Base-by-base conservation (phyloP, 352 stramenopile species). In the Globisporangium nagaii region DNA sequence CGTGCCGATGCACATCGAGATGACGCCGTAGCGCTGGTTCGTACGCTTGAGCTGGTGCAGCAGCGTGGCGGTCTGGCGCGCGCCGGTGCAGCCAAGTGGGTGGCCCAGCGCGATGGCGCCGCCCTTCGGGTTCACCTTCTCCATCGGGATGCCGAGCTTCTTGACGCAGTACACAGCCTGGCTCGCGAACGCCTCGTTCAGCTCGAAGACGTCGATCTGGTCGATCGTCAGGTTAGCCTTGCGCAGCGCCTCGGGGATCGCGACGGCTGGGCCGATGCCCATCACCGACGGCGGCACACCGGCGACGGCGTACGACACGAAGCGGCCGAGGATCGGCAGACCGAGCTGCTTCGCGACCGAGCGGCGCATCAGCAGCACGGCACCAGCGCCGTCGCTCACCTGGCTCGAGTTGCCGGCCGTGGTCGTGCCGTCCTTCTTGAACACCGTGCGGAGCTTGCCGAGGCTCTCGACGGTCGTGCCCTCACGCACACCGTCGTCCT, bases 1-100 rank as follows among this genome's bases (percentile, higher is more conserved):
- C 48, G 88, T 97, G 58, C 95, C 95, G 68, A 98, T 96, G 73
- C 95, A 98, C 90, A 98, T 98, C 52, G 82, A 96, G 44, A 97
- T 88, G 48, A 97, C 82, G 48, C 91, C 92, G 56, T 92, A 94
- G 42, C 72, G 70, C 56, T 84, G 70, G 28, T 91, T 83, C 48
- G 71, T 87, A 42, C 89, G 76, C 68, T 96, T 93, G 56, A 98
- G 78, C 65, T 97, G 83, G 66, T 96, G 75, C 39, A 98, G 56
- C 27, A 98, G 68, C 44, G 90, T 97, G n/a, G 86, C 87, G 45
- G 97, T 76, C 64, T 96, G 73, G 53, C 95, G 79, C 27, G 90
- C 86, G 17, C 88, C 87, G n/a, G 85, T 95, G 73, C 79, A 94
- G 42, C 90, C 89, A 3, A 97, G 73, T 24, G 88, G 89, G 65